A percentile compares a stretch with the other conserved stretches of the same genome.
Conservation (phyloP, 2,329 filamentous ascomycete species). For the Trematosphaeria pertusa region DNA sequence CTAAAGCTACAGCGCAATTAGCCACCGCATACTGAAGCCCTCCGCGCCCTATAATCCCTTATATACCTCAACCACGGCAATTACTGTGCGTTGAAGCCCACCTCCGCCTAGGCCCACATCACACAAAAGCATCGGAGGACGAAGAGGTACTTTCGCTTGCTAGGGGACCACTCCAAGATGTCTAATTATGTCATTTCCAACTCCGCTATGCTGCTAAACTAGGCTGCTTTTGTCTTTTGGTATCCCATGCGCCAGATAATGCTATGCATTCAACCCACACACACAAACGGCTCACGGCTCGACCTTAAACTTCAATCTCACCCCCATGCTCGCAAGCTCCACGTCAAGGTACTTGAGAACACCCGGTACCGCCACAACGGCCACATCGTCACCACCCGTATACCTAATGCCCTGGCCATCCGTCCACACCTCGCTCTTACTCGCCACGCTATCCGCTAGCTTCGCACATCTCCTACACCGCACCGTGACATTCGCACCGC, state of each 20-base stretch:
- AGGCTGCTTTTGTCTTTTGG: too few species aligned
- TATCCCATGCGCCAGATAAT: slow-evolving; percentile 15
- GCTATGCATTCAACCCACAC: slow-evolving; percentile 1
- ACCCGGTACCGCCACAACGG: slow-evolving; percentile 88
- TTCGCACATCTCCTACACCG: slow-evolving; percentile 81
- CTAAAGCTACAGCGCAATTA: too few species aligned
- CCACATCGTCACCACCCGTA: slow-evolving; percentile 89
- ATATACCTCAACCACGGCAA: too few species aligned
- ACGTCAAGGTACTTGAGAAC: slow-evolving; percentile 94
- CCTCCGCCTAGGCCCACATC: too few species aligned
- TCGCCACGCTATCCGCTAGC: slow-evolving; percentile 53
- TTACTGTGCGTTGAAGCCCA: too few species aligned
- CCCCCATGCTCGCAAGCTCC: slow-evolving; percentile 94
- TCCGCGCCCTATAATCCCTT: too few species aligned
- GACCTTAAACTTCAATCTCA: slow-evolving; percentile 92
- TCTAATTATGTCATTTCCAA: too few species aligned
- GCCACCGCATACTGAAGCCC: too few species aligned
- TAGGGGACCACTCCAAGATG: too few species aligned
- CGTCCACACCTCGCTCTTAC: slow-evolving; percentile 82
- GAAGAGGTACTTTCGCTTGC: too few species aligned
- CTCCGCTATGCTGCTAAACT: too few species aligned
- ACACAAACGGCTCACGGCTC: slow-evolving; percentile 47
- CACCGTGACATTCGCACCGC: slow-evolving; percentile 70
- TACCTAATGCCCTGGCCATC: slow-evolving; percentile 85
- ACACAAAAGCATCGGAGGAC: too few species aligned